A percentile compares a stretch with the other conserved stretches of the same genome.
Evolutionary conservation across 2,329 filamentous ascomycete species (phyloP).

Genomic region (Metarhizium anisopliae): DNA sequence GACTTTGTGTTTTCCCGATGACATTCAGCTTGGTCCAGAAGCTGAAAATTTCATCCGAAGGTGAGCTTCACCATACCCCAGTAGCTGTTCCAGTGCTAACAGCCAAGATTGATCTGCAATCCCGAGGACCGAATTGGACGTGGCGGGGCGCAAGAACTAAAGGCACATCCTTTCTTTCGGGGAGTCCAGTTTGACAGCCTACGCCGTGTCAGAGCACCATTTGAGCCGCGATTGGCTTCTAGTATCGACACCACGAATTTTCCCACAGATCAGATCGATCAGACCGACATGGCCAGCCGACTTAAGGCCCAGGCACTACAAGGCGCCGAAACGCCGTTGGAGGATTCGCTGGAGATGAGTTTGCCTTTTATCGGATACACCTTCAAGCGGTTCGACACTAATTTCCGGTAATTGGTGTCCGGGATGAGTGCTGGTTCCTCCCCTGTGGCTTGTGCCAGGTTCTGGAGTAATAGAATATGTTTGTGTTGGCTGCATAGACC

Average conservation of each 20-base stretch:
- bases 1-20: slow-evolving; percentile 91
- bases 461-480: too few relatives aligned
- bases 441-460: too few relatives aligned
- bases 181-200: slow-evolving; percentile 92
- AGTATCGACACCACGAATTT: slow-evolving; percentile 98
- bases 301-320: slow-evolving; percentile 67
- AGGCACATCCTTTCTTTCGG: slow-evolving; percentile 88
- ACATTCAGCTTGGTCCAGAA: slow-evolving; percentile 78
- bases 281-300: slow-evolving; percentile 83
- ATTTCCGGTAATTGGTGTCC: slow-evolving; percentile 41
- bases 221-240: slow-evolving; percentile 86
- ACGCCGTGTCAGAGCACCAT: slow-evolving; percentile 85
- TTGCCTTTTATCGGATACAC: slow-evolving; percentile 61
- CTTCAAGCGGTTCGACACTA: slow-evolving; percentile 88
- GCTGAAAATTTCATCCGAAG: slow-evolving; percentile 88
- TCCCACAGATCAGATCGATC: slow-evolving; percentile 95
- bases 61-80: slow-evolving; percentile 38
- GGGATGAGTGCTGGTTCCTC: not conserved
- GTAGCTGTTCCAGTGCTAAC: not conserved
- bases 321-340: slow-evolving; percentile 61
- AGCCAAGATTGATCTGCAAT: slow-evolving; percentile 76
- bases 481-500: too few relatives aligned
- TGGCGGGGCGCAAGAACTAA: slow-evolving; percentile 82
- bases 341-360: slow-evolving; percentile 60
- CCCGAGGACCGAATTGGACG: slow-evolving; percentile 84